Percentiles rank a stretch among this genome's conserved stretches.
Evolutionary conservation across 1,284 basidiomycete genomes (phyloP).

Genomic region (Ceratobasidium sp.): DNA sequence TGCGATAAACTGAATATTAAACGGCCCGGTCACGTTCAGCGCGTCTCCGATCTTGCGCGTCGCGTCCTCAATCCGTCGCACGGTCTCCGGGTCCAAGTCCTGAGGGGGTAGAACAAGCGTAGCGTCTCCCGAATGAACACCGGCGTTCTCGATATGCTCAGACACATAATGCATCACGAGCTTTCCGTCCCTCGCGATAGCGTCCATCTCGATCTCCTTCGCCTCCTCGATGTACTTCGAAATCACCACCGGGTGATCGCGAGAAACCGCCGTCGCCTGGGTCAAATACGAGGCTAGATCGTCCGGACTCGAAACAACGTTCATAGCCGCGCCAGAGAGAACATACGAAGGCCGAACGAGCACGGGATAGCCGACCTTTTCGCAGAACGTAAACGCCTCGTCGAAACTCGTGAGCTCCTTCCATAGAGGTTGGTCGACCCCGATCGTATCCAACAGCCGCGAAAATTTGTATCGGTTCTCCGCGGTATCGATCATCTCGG

Average conservation of each 20-base stretch:
- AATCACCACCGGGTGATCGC: constrained; percentile 98
- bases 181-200: constrained; percentile 96
- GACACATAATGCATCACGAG: constrained; percentile 99
- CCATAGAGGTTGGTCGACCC: constrained; percentile 97
- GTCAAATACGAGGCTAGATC: constrained; percentile 93
- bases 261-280: constrained; percentile 96
- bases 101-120: constrained; percentile 98
- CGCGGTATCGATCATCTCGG: constrained; percentile 99
- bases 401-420: constrained; percentile 95
- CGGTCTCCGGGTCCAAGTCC: constrained; percentile 96
- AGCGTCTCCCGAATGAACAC: constrained; percentile 97
- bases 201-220: constrained; percentile 99
- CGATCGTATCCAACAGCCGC: constrained; percentile 95
- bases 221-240: constrained; percentile 99
- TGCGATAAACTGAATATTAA: constrained; percentile 99
- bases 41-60: constrained; percentile 98
- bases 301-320: constrained; percentile 94
- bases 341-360: constrained; percentile 98
- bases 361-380: constrained; percentile 94
- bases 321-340: constrained; percentile 98
- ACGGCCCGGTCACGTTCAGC: constrained; percentile 98
- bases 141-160: constrained; percentile 99
- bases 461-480: constrained; percentile 99
- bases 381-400: constrained; percentile 90
- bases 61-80: constrained; percentile 95